Conservation (phyloP, 1,139 yeast genomes). For the Candida frijolesensis region DNA sequence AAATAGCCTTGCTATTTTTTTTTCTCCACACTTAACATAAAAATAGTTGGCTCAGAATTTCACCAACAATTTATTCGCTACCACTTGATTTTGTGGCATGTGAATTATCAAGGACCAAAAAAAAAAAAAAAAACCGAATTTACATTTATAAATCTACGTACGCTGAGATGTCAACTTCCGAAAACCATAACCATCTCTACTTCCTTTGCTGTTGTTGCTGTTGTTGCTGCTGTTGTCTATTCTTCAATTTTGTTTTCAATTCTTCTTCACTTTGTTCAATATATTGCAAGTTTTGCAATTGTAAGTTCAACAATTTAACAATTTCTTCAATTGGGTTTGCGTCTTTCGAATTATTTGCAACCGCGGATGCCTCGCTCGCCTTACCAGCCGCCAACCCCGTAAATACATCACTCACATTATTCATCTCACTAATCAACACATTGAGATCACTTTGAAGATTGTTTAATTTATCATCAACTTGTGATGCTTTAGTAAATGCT, state of each 20-base stretch:
- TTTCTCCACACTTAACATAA: not conserved
- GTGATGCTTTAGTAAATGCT: slow-evolving; percentile 87
- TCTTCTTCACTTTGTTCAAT: slow-evolving; percentile 72
- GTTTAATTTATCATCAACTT: slow-evolving; percentile 80
- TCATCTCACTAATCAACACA: slow-evolving; percentile 80
- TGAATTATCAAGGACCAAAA: not conserved
- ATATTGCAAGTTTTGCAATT: slow-evolving; percentile 86
- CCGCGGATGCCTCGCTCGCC: slow-evolving; percentile 18
- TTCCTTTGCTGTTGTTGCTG: no score
- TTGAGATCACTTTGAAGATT: slow-evolving; percentile 73
- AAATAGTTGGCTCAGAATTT: not conserved
- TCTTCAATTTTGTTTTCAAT: slow-evolving; percentile 66
- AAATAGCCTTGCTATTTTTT: not conserved
- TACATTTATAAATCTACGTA: no score
- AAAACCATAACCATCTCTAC: no score
- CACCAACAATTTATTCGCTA: not conserved
- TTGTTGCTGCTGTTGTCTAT: slow-evolving; percentile 11
- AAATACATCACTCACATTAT: slow-evolving; percentile 81
- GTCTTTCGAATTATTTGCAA: slow-evolving; percentile 22
- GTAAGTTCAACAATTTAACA: slow-evolving; percentile 82
- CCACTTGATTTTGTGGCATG: not conserved
- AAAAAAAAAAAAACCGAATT: not conserved
- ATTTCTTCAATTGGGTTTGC: slow-evolving; percentile 62
- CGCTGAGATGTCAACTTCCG: no score
- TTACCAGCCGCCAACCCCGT: slow-evolving; percentile 48